Percentiles rank a stretch among this genome's conserved stretches.
Evolutionary conservation across 2,329 filamentous ascomycete genomes (phyloP).

Genomic region (Fusarium haematococcum): DNA sequence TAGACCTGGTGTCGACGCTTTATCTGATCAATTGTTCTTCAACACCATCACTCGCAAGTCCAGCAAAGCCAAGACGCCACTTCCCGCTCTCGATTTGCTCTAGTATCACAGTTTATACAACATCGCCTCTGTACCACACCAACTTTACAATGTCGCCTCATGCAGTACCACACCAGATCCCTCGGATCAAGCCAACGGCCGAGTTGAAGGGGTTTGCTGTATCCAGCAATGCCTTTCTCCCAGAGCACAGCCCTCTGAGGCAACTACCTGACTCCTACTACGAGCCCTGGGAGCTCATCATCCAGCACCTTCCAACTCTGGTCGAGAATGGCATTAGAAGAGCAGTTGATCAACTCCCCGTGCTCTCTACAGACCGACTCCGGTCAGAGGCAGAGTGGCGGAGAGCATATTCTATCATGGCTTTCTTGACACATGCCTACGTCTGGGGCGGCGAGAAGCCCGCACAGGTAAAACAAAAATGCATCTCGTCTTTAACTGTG

Average conservation of each 20-base stretch:
- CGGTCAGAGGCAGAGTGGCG: conserved; percentile 78
- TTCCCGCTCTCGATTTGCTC: background rate
- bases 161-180: conserved; percentile 45
- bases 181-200: conserved; percentile 31
- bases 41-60: background rate
- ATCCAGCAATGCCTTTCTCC: conserved; percentile 79
- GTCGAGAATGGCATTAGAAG: conserved; percentile 73
- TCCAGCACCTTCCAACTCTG: conserved; percentile 74
- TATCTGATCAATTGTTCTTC: background rate
- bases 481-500: rapidly evolving
- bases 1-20: conserved; percentile 4
- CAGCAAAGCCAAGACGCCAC: background rate
- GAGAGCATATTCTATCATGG: conserved; percentile 82
- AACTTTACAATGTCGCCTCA: conserved; percentile 56
- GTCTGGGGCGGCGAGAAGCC: conserved; percentile 88
- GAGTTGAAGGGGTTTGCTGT: conserved; percentile 53
- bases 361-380: conserved; percentile 75
- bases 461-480: conserved; percentile 66
- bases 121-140: background rate
- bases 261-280: conserved; percentile 79
- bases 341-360: conserved; percentile 73
- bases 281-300: conserved; percentile 80
- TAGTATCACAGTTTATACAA: background rate
- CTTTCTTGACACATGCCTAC: conserved; percentile 86
- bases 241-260: conserved; percentile 74